phyloP scores from a whole-genome alignment of 177 flowering plant genomes.

The Vitis hybrid region DNA sequence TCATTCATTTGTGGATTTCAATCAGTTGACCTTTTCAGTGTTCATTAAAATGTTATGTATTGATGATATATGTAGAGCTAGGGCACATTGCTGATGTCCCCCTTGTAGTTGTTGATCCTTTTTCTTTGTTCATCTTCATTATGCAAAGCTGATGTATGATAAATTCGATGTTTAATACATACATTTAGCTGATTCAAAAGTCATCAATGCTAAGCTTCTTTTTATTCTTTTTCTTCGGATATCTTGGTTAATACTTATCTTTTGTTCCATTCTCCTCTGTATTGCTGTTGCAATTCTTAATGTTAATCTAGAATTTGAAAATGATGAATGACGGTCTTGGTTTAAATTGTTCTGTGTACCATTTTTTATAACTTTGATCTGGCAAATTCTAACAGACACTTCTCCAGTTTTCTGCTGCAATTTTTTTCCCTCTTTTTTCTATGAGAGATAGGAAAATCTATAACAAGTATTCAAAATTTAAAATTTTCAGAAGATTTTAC shows the following conservation, averaged over 20 bases:
- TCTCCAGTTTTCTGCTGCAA: neutral
- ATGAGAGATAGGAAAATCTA: neutral
- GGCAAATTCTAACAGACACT: no score
- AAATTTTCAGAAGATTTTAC: neutral
- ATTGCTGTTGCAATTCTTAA: neutral
- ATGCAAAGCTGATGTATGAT: conserved; percentile 20
- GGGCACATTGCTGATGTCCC: conserved; percentile 32
- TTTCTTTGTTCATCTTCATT: conserved; percentile 1
- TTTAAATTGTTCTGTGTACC: neutral
- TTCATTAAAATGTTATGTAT: conserved; percentile 13
- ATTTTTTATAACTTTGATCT: neutral
- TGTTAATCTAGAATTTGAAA: neutral
- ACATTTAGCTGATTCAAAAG: conserved; percentile 5
- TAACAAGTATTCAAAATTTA: neutral
- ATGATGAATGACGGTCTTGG: neutral
- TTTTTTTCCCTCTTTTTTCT: neutral
- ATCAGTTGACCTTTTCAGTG: conserved; percentile 7
- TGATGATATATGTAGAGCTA: conserved; percentile 18
- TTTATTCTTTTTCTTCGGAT: neutral
- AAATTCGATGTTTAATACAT: conserved; percentile 9
- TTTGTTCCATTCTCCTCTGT: neutral
- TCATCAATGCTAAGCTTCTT: neutral
- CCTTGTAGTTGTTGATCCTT: conserved; percentile 18
- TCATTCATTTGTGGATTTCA: conserved; percentile 18
- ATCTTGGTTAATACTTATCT: neutral